Conservation (phyloP, 148 eudicot genomes). For the Fagopyrum homotropicum region DNA sequence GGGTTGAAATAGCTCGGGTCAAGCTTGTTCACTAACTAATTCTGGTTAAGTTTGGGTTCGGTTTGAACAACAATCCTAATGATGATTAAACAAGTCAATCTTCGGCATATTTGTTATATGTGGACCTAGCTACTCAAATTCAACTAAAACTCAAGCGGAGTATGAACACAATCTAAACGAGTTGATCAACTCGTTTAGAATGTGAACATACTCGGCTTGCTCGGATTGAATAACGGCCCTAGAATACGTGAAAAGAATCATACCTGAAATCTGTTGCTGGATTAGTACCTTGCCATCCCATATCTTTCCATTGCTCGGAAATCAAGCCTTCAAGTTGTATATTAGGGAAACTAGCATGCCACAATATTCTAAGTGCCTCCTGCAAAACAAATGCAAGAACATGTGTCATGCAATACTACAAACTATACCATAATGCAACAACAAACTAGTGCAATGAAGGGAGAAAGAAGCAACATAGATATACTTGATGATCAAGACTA, state of each 20-base stretch:
- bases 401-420: neutral
- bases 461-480: constrained; percentile 6
- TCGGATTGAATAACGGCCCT: too few relatives aligned
- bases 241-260: neutral
- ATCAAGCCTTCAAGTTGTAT: constrained; percentile 56
- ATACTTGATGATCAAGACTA: constrained; percentile 74
- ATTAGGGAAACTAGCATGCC: constrained; percentile 69
- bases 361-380: constrained; percentile 71
- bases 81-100: too few relatives aligned
- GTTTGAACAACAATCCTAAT: too few relatives aligned
- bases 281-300: constrained; percentile 98
- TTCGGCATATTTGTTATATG: too few relatives aligned
- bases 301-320: constrained; percentile 94
- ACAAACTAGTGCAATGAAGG: neutral
- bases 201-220: too few relatives aligned
- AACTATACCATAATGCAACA: neutral
- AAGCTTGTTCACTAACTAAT: too few relatives aligned
- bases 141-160: too few relatives aligned
- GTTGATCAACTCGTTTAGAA: too few relatives aligned
- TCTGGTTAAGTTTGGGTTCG: too few relatives aligned
- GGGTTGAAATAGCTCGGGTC: too few relatives aligned
- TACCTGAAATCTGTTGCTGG: constrained; percentile 98
- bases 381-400: constrained; percentile 21
- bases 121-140: too few relatives aligned
- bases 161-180: too few relatives aligned